Evolutionary conservation across 495 filamentous ascomycete genomes (phyloP).

Genomic region (Penicillium psychrofluorescens): DNA sequence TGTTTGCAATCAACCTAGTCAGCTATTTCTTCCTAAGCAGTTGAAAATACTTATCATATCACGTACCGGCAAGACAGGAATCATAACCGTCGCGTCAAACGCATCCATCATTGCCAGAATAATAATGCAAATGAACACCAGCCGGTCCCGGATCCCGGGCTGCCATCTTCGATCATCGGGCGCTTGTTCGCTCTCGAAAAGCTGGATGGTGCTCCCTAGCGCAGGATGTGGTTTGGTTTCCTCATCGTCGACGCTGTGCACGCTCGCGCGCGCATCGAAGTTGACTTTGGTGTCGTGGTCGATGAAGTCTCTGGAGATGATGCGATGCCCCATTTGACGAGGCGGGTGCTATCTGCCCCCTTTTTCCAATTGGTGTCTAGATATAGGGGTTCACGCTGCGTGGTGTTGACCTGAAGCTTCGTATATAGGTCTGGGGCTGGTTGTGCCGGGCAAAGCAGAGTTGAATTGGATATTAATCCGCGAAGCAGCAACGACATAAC

Average conservation of each 20-base stretch:
- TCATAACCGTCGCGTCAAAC: constrained; percentile 29
- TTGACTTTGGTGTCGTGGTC: constrained; percentile 11
- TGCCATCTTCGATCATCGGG: constrained; percentile 13
- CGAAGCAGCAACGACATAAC: no score
- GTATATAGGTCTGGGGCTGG: no score
- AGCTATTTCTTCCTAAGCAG: no score
- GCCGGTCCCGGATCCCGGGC: constrained; percentile 22
- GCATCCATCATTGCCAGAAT: constrained; percentile 33
- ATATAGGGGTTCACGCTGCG: no score
- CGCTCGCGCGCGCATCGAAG: constrained; percentile 10
- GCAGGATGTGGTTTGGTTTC: constrained; percentile 4
- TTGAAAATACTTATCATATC: background rate
- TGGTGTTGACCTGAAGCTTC: no score
- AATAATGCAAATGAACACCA: constrained; percentile 25
- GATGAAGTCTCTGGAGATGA: constrained; percentile 4
- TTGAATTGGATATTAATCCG: no score
- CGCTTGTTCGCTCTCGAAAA: constrained; percentile 9
- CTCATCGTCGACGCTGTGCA: constrained; percentile 13
- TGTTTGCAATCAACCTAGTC: constrained; percentile 7
- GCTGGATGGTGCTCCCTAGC: constrained; percentile 14
- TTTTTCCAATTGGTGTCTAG: no score
- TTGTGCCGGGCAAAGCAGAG: no score
- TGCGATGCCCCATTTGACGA: constrained; percentile 13
- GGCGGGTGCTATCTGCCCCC: no score
- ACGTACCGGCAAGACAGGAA: constrained; percentile 22